phyloP scores from a whole-genome alignment of 73 alveolate species.

The Symbiodinium pilosum region DNA sequence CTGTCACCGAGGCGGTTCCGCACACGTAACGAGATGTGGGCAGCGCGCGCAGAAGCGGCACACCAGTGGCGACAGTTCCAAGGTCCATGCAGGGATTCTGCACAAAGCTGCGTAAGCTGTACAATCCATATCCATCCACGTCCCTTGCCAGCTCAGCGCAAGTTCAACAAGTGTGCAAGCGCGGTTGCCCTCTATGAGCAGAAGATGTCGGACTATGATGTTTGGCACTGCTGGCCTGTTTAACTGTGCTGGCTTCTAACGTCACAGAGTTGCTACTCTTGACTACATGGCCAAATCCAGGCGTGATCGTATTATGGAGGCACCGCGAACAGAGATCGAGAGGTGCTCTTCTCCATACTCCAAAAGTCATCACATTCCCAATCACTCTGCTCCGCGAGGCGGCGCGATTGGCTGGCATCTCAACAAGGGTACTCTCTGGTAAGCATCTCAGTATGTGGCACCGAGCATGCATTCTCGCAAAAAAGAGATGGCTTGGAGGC shows the following conservation, averaged over 20 bases:
- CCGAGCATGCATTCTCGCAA: not conserved
- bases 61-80: conserved; percentile 63
- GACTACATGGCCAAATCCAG: not conserved
- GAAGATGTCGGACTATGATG: conserved; percentile 62
- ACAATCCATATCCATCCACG: too few species aligned
- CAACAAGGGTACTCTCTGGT: not conserved
- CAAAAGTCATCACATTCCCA: too few species aligned
- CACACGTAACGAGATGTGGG: conserved; percentile 66
- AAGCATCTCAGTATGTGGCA: not conserved
- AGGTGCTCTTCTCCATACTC: conserved; percentile 4
- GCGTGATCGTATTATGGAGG: conserved; percentile 71
- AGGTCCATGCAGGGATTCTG: not conserved
- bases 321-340: conserved; percentile 47
- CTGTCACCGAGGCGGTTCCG: conserved; percentile 43
- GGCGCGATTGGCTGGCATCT: conserved; percentile 6
- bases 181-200: conserved; percentile 74
- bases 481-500: not conserved
- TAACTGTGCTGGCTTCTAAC: too few species aligned
- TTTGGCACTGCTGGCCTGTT: conserved; percentile 22
- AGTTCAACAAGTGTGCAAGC: conserved; percentile 92
- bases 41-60: conserved; percentile 87
- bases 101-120: too few species aligned
- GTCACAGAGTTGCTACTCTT: not conserved
- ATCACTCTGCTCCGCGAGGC: not conserved
- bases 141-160: conserved; percentile 73